phyloP scores from a whole-genome alignment of 2,329 filamentous ascomycete genomes.

The Colletotrichum sp. region DNA sequence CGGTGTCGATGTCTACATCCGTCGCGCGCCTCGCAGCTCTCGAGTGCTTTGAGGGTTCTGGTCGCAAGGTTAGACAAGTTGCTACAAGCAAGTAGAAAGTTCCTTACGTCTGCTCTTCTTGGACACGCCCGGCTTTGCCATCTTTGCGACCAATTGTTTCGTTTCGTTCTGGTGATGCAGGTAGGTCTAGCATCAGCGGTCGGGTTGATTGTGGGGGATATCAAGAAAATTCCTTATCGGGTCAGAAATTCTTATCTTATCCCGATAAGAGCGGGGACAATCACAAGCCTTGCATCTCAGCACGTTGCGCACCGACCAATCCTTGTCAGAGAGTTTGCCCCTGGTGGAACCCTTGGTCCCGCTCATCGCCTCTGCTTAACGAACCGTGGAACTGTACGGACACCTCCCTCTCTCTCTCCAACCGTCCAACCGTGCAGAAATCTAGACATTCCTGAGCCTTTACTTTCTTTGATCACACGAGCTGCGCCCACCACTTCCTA shows the following conservation, averaged over 20 bases:
- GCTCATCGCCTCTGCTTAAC: not conserved
- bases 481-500: not conserved
- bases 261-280: conserved; percentile 6
- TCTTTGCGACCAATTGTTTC: conserved; percentile 6
- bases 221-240: conserved; percentile 22
- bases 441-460: not conserved
- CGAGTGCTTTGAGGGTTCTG: conserved; percentile 72
- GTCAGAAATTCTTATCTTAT: conserved; percentile 1
- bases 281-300: not conserved
- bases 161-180: not conserved
- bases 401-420: not conserved
- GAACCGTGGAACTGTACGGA: not conserved
- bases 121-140: conserved; percentile 23
- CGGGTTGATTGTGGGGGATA: conserved; percentile 6
- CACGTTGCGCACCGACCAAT: conserved; percentile 5
- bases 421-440: conserved; percentile 3
- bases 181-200: not conserved
- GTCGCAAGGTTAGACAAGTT: conserved; percentile 8
- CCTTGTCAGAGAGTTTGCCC: conserved; percentile 1
- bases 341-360: conserved; percentile 17
- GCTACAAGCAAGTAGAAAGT: not conserved
- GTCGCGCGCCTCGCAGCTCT: conserved; percentile 76
- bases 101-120: conserved; percentile 34
- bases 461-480: conserved; percentile 8
- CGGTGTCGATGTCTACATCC: conserved; percentile 72